Conservation (phyloP, 495 filamentous ascomycete species). For the Podospora comata region DNA sequence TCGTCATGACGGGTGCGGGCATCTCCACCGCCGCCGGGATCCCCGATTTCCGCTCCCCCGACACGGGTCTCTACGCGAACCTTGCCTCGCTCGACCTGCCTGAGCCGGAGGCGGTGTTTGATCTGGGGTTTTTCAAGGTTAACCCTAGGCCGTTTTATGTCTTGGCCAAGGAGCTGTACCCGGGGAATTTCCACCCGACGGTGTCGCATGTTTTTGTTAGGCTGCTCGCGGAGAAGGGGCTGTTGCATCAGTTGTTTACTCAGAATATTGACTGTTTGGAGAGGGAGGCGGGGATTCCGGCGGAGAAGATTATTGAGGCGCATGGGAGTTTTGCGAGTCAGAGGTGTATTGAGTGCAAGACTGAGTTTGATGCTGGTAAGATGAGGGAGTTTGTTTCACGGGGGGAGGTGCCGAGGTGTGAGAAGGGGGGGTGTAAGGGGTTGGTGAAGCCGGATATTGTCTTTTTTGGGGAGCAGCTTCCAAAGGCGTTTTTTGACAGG, state of each 20-base stretch:
- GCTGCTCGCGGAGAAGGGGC: constrained; percentile 65
- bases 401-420: constrained; percentile 66
- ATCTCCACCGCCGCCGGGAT: constrained; percentile 61
- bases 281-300: constrained; percentile 78
- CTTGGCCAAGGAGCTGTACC: constrained; percentile 85
- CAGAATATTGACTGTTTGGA: constrained; percentile 98
- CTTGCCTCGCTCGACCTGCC: constrained; percentile 78
- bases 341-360: constrained; percentile 83
- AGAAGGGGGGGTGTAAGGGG: constrained; percentile 58
- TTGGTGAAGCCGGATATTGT: constrained; percentile 96
- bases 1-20: constrained; percentile 73
- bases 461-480: constrained; percentile 82
- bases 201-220: constrained; percentile 81
- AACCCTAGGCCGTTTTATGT: constrained; percentile 91
- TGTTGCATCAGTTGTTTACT: constrained; percentile 84
- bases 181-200: constrained; percentile 85
- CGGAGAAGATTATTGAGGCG: constrained; percentile 81
- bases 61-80: constrained; percentile 78
- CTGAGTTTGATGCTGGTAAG: constrained; percentile 61
- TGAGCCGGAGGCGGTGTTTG: constrained; percentile 75
- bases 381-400: constrained; percentile 66
- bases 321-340: constrained; percentile 92
- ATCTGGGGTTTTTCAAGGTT: constrained; percentile 77
- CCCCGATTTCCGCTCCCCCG: constrained; percentile 73
- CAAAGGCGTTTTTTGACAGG: constrained; percentile 63